A percentile compares a stretch with the other conserved stretches of the same genome.
Conservation (phyloP, 495 filamentous ascomycete genomes). For the Podospora pseudocomata region DNA sequence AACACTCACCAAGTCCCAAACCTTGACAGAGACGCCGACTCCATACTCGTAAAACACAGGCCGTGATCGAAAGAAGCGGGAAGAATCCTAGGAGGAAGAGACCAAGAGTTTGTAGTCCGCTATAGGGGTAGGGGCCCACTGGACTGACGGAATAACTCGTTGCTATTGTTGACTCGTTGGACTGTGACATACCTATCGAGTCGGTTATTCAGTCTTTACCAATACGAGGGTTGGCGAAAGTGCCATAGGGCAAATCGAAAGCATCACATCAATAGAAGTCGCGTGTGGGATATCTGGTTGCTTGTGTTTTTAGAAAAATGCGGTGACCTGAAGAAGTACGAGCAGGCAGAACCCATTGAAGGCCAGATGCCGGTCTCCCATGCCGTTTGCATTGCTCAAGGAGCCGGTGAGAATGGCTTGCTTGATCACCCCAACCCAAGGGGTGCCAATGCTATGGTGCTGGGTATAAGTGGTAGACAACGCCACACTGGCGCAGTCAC, state of each 20-base stretch:
- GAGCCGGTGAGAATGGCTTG: background rate
- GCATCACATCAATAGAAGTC: background rate
- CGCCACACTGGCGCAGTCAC: background rate
- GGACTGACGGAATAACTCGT: slow-evolving; percentile 4
- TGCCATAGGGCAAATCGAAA: background rate
- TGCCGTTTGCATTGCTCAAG: background rate
- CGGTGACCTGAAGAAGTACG: background rate
- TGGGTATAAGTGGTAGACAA: background rate
- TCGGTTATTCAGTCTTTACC: too few species aligned
- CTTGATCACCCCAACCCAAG: slow-evolving; percentile 6
- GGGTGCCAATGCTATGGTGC: background rate
- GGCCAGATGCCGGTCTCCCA: background rate
- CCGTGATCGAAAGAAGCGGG: slow-evolving; percentile 36
- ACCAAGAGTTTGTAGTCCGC: slow-evolving; percentile 36
- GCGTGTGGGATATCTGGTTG: background rate
- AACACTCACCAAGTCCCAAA: slow-evolving; percentile 33
- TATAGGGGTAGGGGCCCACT: slow-evolving; percentile 22
- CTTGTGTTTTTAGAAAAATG: background rate
- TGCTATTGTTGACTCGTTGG: background rate
- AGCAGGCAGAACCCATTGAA: background rate
- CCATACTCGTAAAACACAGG: slow-evolving; percentile 39
- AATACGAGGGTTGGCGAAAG: background rate
- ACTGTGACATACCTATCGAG: background rate
- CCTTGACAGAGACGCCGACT: slow-evolving; percentile 31
- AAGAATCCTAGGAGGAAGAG: slow-evolving; percentile 40